Conservation (phyloP, 306 rosid species). For the Sicyos edulis region DNA sequence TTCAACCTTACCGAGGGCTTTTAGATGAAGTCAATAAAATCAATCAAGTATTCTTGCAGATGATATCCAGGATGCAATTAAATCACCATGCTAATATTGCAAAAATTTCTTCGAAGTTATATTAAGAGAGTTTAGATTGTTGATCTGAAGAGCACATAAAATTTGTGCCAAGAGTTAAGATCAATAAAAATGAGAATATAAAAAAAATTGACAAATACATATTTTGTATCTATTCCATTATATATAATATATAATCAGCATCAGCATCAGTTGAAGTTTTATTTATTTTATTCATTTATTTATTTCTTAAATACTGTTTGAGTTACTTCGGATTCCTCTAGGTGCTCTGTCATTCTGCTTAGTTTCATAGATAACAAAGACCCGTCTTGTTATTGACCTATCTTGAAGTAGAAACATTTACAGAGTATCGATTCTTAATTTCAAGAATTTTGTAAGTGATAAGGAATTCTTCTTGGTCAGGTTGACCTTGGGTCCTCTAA, state of each 20-base stretch:
- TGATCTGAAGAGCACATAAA: not conserved
- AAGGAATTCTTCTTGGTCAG: constrained; percentile 25
- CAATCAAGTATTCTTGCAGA: not conserved
- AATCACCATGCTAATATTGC: too few species aligned
- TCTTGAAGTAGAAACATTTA: too few species aligned
- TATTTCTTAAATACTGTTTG: not conserved
- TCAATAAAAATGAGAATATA: not conserved
- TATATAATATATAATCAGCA: too few species aligned
- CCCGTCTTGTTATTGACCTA: not conserved
- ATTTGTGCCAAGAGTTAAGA: not conserved
- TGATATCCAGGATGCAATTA: not conserved
- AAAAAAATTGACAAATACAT: too few species aligned
- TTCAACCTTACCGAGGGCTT: constrained; percentile 3
- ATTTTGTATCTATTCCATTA: too few species aligned
- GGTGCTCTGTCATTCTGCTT: constrained; percentile 2
- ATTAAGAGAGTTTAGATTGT: not conserved
- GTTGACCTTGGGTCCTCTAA: constrained; percentile 37
- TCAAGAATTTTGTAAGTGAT: not conserved
- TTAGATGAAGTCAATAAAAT: not conserved
- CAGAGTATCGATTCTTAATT: too few species aligned
- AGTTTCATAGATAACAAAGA: constrained; percentile 2
- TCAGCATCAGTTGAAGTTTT: too few species aligned
- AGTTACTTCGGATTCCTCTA: not conserved
- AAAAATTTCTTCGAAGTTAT: not conserved
- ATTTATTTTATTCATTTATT: not conserved